Base-by-base conservation (phyloP, 2,329 filamentous ascomycete species). In the Calonectria ilicicola region DNA sequence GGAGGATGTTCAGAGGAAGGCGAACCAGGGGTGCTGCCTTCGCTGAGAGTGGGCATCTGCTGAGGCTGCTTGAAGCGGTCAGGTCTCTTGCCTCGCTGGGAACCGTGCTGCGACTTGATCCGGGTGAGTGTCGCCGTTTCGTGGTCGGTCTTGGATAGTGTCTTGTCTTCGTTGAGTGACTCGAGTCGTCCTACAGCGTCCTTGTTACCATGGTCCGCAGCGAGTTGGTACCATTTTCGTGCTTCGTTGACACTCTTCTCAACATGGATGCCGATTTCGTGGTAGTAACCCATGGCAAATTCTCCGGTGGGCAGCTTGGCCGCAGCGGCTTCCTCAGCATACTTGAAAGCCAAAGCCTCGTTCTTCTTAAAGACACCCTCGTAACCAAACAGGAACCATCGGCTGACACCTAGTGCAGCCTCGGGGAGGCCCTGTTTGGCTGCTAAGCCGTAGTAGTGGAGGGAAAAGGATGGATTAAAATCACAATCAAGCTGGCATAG, bases 361-460 rank as follows among this genome's bases (percentile, higher is more conserved):
- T 98, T 98, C 88, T 98, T 98, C 72, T 94, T 91, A 81, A 99
- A 98, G 8, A 97, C 89, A 26, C 93, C 93, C 77, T 98, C 96
- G 76, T 97, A 96, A 3, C 97, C 97, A 80, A 98, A 98, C 32
- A 99, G 89, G 82, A 98, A 99, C 97, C 97, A 99, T 84, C 98
- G 97, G 84, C 96, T 98, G 73, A 99, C 95, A 32, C 96, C 95
- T 85, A 99, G 94, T 72, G 98, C 95, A 0, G 96, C 97, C 82
- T 99, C 97, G 0, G 95, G 89, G 79, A 98, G 95, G 21, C 96
- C 96, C 85, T 98, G 97, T 76, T 94, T 93, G 15, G 97, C 94
- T 26, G 97, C 96, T 38, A 99, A 89, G 44, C 95, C 95, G 81
- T 98, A 98, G 86, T 99, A 99, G 82, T 99, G 97, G 67, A 99